Percentiles rank a stretch among this genome's conserved stretches.
These are phyloP conservation scores for Phalaenopsis hybrid DNA, from an alignment of 116 monocot species.

Conservation along the genomic window DNA sequence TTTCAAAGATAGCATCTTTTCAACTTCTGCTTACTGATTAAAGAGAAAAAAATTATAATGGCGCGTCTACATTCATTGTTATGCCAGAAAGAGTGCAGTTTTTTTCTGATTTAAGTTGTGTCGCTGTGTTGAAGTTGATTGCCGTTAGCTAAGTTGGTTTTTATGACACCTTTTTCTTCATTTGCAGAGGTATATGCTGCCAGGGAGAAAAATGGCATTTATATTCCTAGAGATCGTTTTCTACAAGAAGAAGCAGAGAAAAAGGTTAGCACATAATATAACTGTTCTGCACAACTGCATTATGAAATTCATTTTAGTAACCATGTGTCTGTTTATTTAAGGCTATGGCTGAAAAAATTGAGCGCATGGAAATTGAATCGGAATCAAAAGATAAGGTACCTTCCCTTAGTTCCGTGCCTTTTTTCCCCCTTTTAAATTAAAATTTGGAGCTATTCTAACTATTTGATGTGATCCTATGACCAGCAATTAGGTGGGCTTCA, in stretches of 20 bases:
- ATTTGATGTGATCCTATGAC: constrained; percentile 4
- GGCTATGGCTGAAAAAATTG: constrained; percentile 91
- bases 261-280: constrained; percentile 47
- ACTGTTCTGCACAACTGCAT: neutral
- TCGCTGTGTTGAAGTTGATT: neutral
- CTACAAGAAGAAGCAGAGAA: constrained; percentile 93
- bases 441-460: neutral
- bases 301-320: constrained; percentile 4
- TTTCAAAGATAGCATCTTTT: neutral
- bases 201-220: constrained; percentile 98
- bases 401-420: constrained; percentile 1
- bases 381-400: constrained; percentile 90
- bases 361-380: constrained; percentile 66
- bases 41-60: neutral
- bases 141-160: neutral
- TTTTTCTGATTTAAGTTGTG: neutral
- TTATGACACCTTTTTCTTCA: neutral
- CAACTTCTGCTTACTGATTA: neutral
- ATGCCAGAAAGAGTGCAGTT: neutral
- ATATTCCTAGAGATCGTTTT: constrained; percentile 83
- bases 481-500: constrained; percentile 89
- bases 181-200: constrained; percentile 52
- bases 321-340: constrained; percentile 21
- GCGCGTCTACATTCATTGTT: neutral
- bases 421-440: neutral